These are phyloP conservation scores for Lenwebbia sp. DNA, from an alignment of 345 rosid genomes.

Conservation along the genomic window DNA sequence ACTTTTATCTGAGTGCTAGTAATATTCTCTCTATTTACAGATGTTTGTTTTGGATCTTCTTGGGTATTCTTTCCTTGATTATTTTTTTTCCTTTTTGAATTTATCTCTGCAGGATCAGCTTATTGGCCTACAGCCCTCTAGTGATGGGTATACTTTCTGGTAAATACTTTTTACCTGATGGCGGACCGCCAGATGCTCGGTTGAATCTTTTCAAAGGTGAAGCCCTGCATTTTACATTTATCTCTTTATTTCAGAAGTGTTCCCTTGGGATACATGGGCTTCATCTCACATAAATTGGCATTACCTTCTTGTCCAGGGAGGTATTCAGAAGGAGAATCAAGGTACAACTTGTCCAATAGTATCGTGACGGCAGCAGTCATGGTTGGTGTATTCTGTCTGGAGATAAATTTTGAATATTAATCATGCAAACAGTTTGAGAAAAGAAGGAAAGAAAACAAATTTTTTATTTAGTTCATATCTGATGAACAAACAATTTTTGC, in stretches of 20 bases:
- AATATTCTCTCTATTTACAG: background rate
- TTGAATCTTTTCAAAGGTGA: slow-evolving; percentile 46
- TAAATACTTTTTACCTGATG: slow-evolving; percentile 38
- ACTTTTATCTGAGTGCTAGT: background rate
- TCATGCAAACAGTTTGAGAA: background rate
- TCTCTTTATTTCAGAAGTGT: background rate
- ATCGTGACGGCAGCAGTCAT: slow-evolving; percentile 15
- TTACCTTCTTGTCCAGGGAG: slow-evolving; percentile 21
- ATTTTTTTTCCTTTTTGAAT: background rate
- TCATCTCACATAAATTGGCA: background rate
- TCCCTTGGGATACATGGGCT: background rate
- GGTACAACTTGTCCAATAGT: slow-evolving; percentile 28
- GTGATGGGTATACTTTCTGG: slow-evolving; percentile 69
- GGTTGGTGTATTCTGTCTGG: slow-evolving; percentile 12
- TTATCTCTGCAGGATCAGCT: slow-evolving; percentile 21
- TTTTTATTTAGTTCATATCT: background rate
- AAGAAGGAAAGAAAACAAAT: background rate
- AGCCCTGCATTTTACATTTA: background rate
- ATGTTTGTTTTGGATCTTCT: background rate
- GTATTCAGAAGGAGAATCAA: slow-evolving; percentile 50
- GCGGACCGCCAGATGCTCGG: slow-evolving; percentile 39
- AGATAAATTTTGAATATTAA: background rate
- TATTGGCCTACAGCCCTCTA: slow-evolving; percentile 59
- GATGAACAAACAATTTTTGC: background rate
- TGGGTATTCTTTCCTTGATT: background rate